Conservation (phyloP, 306 rosid genomes). For the Fragaria vesca region DNA sequence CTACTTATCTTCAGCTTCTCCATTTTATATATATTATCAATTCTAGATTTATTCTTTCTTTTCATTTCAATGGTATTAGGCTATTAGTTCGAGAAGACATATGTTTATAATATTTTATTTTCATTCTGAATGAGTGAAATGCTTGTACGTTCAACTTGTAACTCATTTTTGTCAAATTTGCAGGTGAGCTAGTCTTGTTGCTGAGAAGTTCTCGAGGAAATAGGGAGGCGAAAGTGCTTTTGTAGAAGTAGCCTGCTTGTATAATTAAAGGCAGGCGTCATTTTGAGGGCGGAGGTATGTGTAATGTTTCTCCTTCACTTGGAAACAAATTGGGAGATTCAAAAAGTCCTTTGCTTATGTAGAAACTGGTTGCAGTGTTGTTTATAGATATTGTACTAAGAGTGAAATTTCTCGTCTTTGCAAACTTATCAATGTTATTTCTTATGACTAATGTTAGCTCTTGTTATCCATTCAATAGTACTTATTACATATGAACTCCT, state of each 20-base stretch:
- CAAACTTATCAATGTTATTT: too few species aligned
- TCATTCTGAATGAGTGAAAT: not conserved
- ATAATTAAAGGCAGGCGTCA: slow-evolving; percentile 86
- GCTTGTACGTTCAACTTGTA: slow-evolving; percentile 7
- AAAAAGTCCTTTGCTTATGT: too few species aligned
- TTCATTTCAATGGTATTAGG: not conserved
- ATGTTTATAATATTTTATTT: not conserved
- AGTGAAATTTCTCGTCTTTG: not conserved
- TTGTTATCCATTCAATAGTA: not conserved
- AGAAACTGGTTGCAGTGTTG: not conserved
- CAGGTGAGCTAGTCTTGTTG: slow-evolving; percentile 66
- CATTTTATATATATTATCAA: too few species aligned
- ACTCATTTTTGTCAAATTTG: slow-evolving; percentile 37
- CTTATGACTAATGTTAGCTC: not conserved
- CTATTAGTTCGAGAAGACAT: too few species aligned
- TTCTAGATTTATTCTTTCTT: not conserved
- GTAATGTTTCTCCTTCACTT: too few species aligned
- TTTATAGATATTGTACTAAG: too few species aligned
- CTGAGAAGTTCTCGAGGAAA: slow-evolving; percentile 58
- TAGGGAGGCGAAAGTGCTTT: slow-evolving; percentile 57
- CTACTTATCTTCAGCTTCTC: too few species aligned
- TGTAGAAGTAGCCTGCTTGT: slow-evolving; percentile 40
- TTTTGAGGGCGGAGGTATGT: slow-evolving; percentile 34
- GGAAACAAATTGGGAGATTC: too few species aligned
- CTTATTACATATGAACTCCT: not conserved